Conservation (phyloP, 1,284 basidiomycete species). For the Cutaneotrichosporon sp. region DNA sequence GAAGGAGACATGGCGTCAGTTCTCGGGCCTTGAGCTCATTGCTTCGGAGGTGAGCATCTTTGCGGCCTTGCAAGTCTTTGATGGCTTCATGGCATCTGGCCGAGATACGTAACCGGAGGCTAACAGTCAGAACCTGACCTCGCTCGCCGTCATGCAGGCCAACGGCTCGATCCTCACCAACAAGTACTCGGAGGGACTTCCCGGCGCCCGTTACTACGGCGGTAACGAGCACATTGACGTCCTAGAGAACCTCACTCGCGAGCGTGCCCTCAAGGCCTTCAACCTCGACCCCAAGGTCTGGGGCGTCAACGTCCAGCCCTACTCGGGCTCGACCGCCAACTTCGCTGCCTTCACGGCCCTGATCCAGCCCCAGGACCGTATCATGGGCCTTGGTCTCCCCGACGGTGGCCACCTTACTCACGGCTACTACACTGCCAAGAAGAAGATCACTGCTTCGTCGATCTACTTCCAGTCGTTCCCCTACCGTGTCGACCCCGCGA, state of each 20-base stretch:
- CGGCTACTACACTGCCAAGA: slow-evolving; percentile 98
- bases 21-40: slow-evolving; percentile 79
- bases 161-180: slow-evolving; percentile 99
- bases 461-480: slow-evolving; percentile 99
- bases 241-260: slow-evolving; percentile 90
- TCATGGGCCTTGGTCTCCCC: slow-evolving; percentile 98
- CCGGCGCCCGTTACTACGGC: slow-evolving; percentile 94
- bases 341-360: slow-evolving; percentile 97
- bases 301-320: slow-evolving; percentile 99
- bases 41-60: slow-evolving; percentile 48
- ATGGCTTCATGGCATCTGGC: not conserved
- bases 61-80: not conserved
- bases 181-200: slow-evolving; percentile 96
- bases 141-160: slow-evolving; percentile 91
- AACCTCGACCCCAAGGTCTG: slow-evolving; percentile 85
- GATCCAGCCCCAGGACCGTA: slow-evolving; percentile 94
- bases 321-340: slow-evolving; percentile 93
- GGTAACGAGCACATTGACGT: slow-evolving; percentile 97
- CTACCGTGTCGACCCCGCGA: slow-evolving; percentile 80
- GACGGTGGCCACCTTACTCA: slow-evolving; percentile 98
- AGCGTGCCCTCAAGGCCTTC: slow-evolving; percentile 95
- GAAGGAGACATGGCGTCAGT: slow-evolving; percentile 98
- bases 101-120: slow-evolving; percentile 18
- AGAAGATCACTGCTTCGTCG: slow-evolving; percentile 99
- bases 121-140: slow-evolving; percentile 77